Conservation (phyloP, 495 filamentous ascomycete genomes). For the Annulohypoxylon nitens region DNA sequence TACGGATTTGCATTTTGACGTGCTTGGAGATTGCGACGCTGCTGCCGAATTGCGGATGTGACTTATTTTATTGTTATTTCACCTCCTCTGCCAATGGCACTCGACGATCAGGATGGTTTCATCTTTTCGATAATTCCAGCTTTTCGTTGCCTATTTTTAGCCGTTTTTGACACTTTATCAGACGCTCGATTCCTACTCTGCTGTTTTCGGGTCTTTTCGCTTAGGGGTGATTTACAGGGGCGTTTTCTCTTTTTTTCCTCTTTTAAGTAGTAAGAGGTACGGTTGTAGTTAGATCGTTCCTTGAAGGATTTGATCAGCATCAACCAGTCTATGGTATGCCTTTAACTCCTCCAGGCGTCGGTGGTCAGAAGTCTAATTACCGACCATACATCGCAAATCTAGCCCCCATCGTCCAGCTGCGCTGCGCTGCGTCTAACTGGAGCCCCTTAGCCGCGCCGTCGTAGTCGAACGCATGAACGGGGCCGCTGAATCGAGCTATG, state of each 20-base stretch:
- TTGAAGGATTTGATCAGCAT: constrained; percentile 3
- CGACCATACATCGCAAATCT: not conserved
- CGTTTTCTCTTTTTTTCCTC: not conserved
- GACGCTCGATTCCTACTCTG: not conserved
- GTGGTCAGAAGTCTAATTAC: constrained; percentile 16
- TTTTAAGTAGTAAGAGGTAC: not conserved
- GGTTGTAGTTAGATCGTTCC: not conserved
- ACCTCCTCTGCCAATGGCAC: not conserved
- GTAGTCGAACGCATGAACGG: not conserved
- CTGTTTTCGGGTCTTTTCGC: not conserved
- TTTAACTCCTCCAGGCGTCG: not conserved
- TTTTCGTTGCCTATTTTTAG: not conserved
- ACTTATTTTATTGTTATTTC: not conserved
- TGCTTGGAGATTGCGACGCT: not conserved
- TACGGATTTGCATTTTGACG: not conserved
- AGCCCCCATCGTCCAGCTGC: not conserved
- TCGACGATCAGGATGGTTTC: not conserved
- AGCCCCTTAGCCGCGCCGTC: constrained; percentile 7
- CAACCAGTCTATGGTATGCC: not conserved
- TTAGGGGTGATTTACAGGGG: constrained; percentile 4
- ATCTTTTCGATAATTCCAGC: not conserved
- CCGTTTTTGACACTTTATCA: not conserved
- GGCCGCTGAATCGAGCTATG: not conserved
- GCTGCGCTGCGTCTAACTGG: constrained; percentile 1
- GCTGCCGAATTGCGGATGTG: not conserved